Base-by-base conservation (phyloP, 2,329 filamentous ascomycete species). In the Beauveria varroae region DNA sequence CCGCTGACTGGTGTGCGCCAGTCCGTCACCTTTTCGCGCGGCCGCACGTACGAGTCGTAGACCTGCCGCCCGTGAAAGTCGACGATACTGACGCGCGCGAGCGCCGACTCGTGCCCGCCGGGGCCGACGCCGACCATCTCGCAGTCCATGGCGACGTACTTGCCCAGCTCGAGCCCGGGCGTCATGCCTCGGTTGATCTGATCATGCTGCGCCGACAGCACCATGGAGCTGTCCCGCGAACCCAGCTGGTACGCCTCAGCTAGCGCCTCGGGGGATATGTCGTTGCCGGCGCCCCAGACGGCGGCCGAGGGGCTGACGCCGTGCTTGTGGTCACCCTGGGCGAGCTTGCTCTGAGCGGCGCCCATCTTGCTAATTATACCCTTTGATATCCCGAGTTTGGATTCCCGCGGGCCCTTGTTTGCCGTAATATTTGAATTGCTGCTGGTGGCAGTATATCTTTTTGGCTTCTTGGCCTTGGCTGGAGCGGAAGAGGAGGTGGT, bases 101-200 rank as follows among this genome's bases (percentile, higher is more conserved):
- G 83, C 0, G 86, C 86, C 41, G 91, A 92, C 70, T 86, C 83
- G 65, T 87, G 80, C 24, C 85, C 83, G 56, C 85, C 85, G 1
- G 84, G 83, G 0, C 89, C 90, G 14, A 96, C 85, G 53, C 93
- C 95, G 28, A 99, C 95, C 95, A 99, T 99, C 76, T 99, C 95
- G 74, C 95, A 99, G 77, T 99, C 95, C 52, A 99, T 85, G 22
- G 90, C 89, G 47, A 99, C 78, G 72, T 96, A 99, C 80, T 95
- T 96, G 57, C 93, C 95, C 22, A 93, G 78, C 58, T 91, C 84
- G 41, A 88, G 76, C 6, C 81, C 84, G 26, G 78, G 73, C 1
- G 83, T 81, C 3, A 86, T 76, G 1, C 88, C 88, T 50, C 84
- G 81, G 69, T 91, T 90, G 64, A 87, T 76, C 50, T 79, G 81